Evolutionary conservation across 208 protist species (phyloP), one percentile per base, ranked within the genome.

Genomic region (Leishmania braziliensis): DNA sequence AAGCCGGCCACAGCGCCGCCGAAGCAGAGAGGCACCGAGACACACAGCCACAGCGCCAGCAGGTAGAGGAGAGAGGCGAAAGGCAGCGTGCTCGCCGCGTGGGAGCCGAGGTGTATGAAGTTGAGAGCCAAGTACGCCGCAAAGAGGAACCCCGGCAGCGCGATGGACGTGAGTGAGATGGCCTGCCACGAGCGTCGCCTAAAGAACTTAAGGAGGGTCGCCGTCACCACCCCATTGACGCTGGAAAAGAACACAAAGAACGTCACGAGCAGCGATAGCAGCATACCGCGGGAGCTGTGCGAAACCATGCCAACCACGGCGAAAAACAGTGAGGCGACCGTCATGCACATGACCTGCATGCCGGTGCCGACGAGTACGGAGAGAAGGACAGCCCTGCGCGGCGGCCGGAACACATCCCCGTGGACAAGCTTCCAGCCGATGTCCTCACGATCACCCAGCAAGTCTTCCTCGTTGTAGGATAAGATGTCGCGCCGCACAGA

Each of bases 401-500:
- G 98, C 14, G 97, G 93, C 48, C 98, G 94, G 89, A 99, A 99
- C 4, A 99, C 96, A 84, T 99, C 98, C 48, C 94, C 98, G 78
- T 95, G 90, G 18, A 99, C 90, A 6, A 99, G 92, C 86, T 98
- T 99, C 98, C 98, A 99, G 8, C 88, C 89, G 50, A 81, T 98
- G 70, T 98, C 96, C 69, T 98, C 97, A 46, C 92, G 77, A 10
- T 89, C 88, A 43, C 95, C 92, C 8, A 87, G 73, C n/a, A 86
- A 77, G 65, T 89, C 84, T 36, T 79, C 66, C 66, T 98, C 85
- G 87, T 97, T 98, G 86, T 99, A 99, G 53, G 88, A 74, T 8
- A 75, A 78, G 62, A 99, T 91, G 82, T 99, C 98, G 12, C 89
- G 86, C 60, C 95, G 92, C 43, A 99, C 90, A 3, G 96, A 97